Evolutionary conservation across 306 rosid species (phyloP), one percentile per base, ranked within the genome.

Genomic region (Fragaria vesca): DNA sequence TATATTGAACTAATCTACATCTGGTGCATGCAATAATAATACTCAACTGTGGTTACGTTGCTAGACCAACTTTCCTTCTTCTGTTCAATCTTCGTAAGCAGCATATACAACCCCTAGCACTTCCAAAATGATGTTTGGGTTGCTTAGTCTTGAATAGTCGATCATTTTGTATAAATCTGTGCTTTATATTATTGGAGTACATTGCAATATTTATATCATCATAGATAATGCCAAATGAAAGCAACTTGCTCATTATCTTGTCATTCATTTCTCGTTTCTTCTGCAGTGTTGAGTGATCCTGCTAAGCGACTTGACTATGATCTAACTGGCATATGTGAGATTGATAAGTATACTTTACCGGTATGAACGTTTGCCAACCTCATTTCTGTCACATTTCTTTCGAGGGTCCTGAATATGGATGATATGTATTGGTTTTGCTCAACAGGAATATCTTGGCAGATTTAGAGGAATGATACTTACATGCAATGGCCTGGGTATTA

Each of bases 381-480:
- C 70, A 65, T 15, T 34, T 16, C 18, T 17, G 70, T 4, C 24
- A 65, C 46, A 11, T 65, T 34, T 65, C 47, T 16, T 65, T 65
- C 16, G 15, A 28, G 9, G 8, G 9, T 62, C 67, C 24, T 12
- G 77, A 74, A 7, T 21, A 13, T 52, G 46, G 28, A 15, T 13
- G 5, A 52, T 58, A 18, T 15, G 46, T 13, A 34, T 65, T 75
- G 73, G 51, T 28, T 66, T 79, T 79, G 60, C 51, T 26, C 61
- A 61, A 28, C 88, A 89, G 96, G 96, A 91, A 87, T 91, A 91
- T 86, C 96, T 89, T 79, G 86, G 86, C 65, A 87, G 96, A 86
- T 91, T 91, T 79, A 89, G 89, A 78, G 91, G 91, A 78, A 85
- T 91, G 96, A 91, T 91, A 82, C 93, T 91, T 72, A 91, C 96